Evolutionary conservation across 768 basidiomycete genomes (phyloP).

Genomic region (Boletus reticuloceps): DNA sequence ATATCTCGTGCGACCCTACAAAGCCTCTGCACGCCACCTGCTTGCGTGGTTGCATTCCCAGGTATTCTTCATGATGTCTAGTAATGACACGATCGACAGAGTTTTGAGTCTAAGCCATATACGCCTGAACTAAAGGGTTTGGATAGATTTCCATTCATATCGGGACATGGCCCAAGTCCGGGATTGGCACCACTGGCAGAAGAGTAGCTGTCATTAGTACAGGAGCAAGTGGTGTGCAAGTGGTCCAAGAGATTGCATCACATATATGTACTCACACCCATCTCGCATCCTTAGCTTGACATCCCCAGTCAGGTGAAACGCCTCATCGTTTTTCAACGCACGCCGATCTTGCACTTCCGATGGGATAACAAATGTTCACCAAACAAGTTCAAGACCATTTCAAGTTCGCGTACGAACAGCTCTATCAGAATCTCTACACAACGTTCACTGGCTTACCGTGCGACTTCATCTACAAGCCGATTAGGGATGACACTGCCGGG

Average conservation of each 20-base stretch:
- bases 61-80: neutral
- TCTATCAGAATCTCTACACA: neutral
- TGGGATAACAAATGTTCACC: neutral
- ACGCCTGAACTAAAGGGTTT: neutral
- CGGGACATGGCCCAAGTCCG: too few relatives aligned
- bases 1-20: neutral
- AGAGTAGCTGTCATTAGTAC: neutral
- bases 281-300: too few relatives aligned
- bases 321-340: neutral
- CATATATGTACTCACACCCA: neutral
- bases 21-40: neutral
- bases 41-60: neutral
- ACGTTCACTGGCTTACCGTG: neutral
- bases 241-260: neutral
- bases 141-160: neutral
- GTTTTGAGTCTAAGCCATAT: neutral
- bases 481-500: neutral
- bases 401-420: neutral
- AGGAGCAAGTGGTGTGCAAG: neutral
- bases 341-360: neutral
- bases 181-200: neutral
- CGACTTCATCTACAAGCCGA: too few relatives aligned
- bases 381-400: neutral
- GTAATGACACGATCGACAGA: neutral
- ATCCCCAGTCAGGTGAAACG: neutral